Evolutionary conservation across 2,329 filamentous ascomycete species (phyloP).

Genomic region (Neocucurbitaria cava): DNA sequence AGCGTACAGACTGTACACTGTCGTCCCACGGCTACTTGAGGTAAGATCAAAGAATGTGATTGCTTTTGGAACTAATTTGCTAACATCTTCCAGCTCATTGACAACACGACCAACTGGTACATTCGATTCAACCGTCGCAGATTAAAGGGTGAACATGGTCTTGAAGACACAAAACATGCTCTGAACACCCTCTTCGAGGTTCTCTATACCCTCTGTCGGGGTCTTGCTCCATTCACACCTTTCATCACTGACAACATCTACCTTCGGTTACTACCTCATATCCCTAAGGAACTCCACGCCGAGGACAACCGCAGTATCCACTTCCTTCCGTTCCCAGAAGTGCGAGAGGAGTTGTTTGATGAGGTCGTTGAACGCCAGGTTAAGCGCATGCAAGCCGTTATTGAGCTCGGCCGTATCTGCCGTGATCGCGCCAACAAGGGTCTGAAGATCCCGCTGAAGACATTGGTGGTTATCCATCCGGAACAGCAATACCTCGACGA

Average conservation of each 20-base stretch:
- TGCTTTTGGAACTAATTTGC: not conserved
- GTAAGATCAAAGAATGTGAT: constrained; percentile 16
- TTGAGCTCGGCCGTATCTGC: constrained; percentile 86
- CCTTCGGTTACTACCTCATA: constrained; percentile 78
- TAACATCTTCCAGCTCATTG: constrained; percentile 66
- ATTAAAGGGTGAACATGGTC: constrained; percentile 86
- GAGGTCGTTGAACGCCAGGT: constrained; percentile 85
- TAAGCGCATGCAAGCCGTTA: constrained; percentile 91
- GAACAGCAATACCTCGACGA: constrained; percentile 86
- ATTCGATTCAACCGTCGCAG: constrained; percentile 93
- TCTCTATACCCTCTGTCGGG: constrained; percentile 84
- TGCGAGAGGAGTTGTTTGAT: constrained; percentile 87
- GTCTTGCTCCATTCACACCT: constrained; percentile 91
- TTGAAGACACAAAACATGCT: constrained; percentile 86
- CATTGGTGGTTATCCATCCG: constrained; percentile 85
- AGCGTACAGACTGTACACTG: constrained; percentile 76
- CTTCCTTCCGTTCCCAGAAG: constrained; percentile 89
- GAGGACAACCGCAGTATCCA: constrained; percentile 87
- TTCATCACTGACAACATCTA: constrained; percentile 98
- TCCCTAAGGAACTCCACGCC: constrained; percentile 72
- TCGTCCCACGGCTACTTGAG: constrained; percentile 81
- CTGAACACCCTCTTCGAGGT: constrained; percentile 95
- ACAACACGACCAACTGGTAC: constrained; percentile 99
- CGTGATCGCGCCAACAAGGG: constrained; percentile 85
- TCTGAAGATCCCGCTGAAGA: constrained; percentile 90